These are phyloP conservation scores for Thalassiosira oceanica DNA, from an alignment of 352 stramenopile species.

Conservation along the genomic window DNA sequence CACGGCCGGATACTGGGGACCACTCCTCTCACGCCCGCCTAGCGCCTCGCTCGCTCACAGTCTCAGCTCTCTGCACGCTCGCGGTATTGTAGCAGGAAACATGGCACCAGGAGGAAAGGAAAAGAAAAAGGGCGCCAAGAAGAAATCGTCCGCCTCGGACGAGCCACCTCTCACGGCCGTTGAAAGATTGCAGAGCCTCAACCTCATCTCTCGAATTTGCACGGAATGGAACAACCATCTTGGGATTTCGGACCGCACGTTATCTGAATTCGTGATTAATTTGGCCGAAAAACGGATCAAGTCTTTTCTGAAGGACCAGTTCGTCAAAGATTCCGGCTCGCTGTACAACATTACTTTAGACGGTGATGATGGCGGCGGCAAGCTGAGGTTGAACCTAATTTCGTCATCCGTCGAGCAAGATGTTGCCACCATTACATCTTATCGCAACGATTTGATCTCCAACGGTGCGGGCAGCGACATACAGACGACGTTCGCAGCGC, in stretches of 20 bases:
- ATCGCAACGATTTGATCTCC: conserved; percentile 47
- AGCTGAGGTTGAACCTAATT: conserved; percentile 15
- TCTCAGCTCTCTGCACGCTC: too few species aligned
- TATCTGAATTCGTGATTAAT: conserved; percentile 93
- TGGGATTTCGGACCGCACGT: conserved; percentile 93
- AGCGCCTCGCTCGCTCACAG: too few species aligned
- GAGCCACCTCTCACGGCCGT: too few species aligned
- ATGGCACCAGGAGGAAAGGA: too few species aligned
- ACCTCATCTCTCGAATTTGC: too few species aligned
- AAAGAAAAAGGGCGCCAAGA: too few species aligned
- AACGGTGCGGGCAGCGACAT: conserved; percentile 66
- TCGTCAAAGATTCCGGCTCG: conserved; percentile 20
- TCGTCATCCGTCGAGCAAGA: conserved; percentile 24
- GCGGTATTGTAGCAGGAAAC: too few species aligned
- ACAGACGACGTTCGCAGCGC: conserved; percentile 51
- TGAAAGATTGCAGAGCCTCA: too few species aligned
- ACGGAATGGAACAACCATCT: conserved; percentile 85
- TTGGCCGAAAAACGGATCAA: conserved; percentile 73
- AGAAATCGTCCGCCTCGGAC: too few species aligned
- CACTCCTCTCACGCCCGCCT: too few species aligned
- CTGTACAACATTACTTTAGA: conserved; percentile 10
- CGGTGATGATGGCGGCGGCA: conserved; percentile 16
- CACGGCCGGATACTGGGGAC: too few species aligned
- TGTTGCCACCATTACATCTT: conserved; percentile 12
- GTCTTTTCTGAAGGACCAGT: conserved; percentile 35